Conservation (phyloP, 2,329 filamentous ascomycete species). For the Paecilomyces formosus region DNA sequence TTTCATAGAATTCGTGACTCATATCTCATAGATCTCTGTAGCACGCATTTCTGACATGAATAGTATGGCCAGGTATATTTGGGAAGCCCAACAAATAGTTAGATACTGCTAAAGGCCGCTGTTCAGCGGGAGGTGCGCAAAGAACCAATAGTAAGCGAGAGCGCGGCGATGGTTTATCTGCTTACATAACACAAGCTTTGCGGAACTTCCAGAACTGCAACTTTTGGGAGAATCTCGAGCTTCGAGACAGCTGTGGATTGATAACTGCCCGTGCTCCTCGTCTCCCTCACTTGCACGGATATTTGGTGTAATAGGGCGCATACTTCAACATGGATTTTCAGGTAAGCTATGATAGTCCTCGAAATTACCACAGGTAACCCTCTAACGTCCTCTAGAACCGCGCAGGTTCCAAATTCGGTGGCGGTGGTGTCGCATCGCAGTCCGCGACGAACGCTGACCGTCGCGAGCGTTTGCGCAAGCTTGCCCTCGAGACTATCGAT, state of each 20-base stretch:
- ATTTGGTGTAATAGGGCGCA: neutral
- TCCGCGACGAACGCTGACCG: slow-evolving; percentile 94
- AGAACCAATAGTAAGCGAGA: slow-evolving; percentile 1
- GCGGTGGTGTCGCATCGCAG: slow-evolving; percentile 89
- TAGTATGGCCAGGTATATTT: neutral
- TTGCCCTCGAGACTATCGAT: slow-evolving; percentile 97
- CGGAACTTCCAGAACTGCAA: neutral
- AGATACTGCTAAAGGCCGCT: neutral
- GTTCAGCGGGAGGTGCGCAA: neutral
- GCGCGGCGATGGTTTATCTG: slow-evolving; percentile 1
- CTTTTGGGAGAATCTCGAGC: slow-evolving; percentile 1
- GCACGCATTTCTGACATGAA: neutral
- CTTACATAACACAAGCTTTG: slow-evolving; percentile 17
- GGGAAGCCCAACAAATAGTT: neutral
- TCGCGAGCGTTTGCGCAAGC: slow-evolving; percentile 92
- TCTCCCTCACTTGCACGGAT: neutral
- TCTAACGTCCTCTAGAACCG: slow-evolving; percentile 59
- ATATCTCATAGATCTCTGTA: slow-evolving; percentile 13
- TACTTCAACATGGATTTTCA: slow-evolving; percentile 44
- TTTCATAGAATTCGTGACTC: slow-evolving; percentile 41
- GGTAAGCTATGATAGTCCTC: slow-evolving; percentile 20
- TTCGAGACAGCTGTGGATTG: slow-evolving; percentile 7
- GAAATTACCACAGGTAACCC: neutral
- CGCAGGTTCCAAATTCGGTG: slow-evolving; percentile 94
- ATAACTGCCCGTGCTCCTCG: slow-evolving; percentile 3